A percentile compares a stretch with the other conserved stretches of the same genome.
phyloP scores from a whole-genome alignment of 2,329 filamentous ascomycete genomes.

The Camptophora hylomeconis region DNA sequence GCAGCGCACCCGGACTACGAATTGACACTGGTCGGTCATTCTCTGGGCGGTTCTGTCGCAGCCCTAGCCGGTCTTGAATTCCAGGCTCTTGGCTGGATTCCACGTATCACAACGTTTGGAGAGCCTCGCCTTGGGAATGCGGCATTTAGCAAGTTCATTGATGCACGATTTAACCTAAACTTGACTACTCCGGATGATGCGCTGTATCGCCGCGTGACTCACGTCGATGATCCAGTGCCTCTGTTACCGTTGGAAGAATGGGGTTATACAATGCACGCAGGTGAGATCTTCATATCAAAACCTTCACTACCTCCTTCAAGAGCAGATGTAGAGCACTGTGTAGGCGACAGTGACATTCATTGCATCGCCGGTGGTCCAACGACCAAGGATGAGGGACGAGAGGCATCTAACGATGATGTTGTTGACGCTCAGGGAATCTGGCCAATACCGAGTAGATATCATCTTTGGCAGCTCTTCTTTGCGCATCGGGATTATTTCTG shows the following conservation, averaged over 20 bases:
- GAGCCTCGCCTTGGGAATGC: slow-evolving; percentile 57
- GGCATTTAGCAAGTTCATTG: slow-evolving; percentile 40
- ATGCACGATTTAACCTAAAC: slow-evolving; percentile 36
- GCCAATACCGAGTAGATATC: slow-evolving; percentile 43
- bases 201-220: slow-evolving; percentile 67
- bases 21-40: slow-evolving; percentile 75
- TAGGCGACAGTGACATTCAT: slow-evolving; percentile 53
- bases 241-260: slow-evolving; percentile 75
- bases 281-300: slow-evolving; percentile 78
- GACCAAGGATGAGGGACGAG: slow-evolving; percentile 10
- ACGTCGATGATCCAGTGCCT: slow-evolving; percentile 76
- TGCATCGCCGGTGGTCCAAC: slow-evolving; percentile 50
- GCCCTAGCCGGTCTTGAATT: slow-evolving; percentile 77
- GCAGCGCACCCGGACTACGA: slow-evolving; percentile 55
- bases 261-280: slow-evolving; percentile 74
- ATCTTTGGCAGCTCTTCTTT: slow-evolving; percentile 86
- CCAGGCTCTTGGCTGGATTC: slow-evolving; percentile 59
- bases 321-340: slow-evolving; percentile 57
- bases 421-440: slow-evolving; percentile 11
- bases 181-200: slow-evolving; percentile 14
- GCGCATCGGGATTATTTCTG: slow-evolving; percentile 96
- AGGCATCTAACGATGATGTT: slow-evolving; percentile 12
- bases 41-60: slow-evolving; percentile 82
- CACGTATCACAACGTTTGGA: slow-evolving; percentile 79
- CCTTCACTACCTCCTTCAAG: slow-evolving; percentile 52